phyloP scores from a whole-genome alignment of 306 rosid species.

The Rosa multiflora region DNA sequence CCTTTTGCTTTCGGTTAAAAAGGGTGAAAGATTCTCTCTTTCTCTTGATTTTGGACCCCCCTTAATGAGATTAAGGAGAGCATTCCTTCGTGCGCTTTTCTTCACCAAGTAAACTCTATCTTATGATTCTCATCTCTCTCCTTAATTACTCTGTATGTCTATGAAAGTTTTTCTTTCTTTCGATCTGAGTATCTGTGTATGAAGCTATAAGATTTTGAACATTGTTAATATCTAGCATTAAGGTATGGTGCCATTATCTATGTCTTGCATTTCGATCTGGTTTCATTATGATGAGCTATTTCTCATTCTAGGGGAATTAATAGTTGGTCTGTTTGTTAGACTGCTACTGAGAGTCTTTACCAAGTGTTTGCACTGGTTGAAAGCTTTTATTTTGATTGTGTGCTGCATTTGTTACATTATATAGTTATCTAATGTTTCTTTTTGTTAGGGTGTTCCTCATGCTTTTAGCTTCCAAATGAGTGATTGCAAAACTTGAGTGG shows the following conservation, averaged over 20 bases:
- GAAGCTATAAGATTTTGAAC: neutral
- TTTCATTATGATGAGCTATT: neutral
- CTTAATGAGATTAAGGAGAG: constrained; percentile 84
- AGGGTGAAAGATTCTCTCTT: constrained; percentile 30
- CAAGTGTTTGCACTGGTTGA: neutral
- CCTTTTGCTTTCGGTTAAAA: constrained; percentile 47
- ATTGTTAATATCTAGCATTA: neutral
- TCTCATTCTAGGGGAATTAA: neutral
- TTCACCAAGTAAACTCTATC: constrained; percentile 55
- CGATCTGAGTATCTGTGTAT: neutral
- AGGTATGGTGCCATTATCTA: neutral
- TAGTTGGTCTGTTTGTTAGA: neutral
- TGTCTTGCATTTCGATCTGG: neutral
- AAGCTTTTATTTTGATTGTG: neutral
- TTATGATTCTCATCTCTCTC: neutral
- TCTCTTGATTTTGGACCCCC: constrained; percentile 34
- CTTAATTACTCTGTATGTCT: constrained; percentile 3
- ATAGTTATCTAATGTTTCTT: neutral
- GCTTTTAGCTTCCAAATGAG: constrained; percentile 2
- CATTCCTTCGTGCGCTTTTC: constrained; percentile 86
- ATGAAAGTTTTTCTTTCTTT: neutral
- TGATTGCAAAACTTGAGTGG: constrained; percentile 10
- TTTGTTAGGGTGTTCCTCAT: constrained; percentile 16
- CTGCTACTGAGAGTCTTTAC: neutral
- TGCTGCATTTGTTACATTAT: neutral